Conservation (phyloP, 768 basidiomycete genomes). For the Termitomyces eurrhizus region DNA sequence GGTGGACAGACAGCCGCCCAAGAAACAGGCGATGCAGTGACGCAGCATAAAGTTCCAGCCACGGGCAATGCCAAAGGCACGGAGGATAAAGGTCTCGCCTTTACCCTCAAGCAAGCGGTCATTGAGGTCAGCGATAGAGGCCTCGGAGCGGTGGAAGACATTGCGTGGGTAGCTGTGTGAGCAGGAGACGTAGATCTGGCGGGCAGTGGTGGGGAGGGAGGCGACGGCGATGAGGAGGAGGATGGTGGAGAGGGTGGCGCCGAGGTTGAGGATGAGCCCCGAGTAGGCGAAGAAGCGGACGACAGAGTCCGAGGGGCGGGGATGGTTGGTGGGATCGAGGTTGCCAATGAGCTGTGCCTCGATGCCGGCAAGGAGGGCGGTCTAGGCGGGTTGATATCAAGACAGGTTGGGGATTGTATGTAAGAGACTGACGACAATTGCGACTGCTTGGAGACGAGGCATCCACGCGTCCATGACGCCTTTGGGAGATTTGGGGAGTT, state of each 20-base stretch:
- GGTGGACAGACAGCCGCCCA: slow-evolving; percentile 14
- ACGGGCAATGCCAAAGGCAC: slow-evolving; percentile 18
- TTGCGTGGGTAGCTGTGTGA: slow-evolving; percentile 16
- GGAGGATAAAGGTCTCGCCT: slow-evolving; percentile 19
- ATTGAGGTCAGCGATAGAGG: slow-evolving; percentile 14
- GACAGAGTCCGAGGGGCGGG: slow-evolving; percentile 8
- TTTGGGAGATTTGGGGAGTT: slow-evolving; percentile 10
- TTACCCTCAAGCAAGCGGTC: slow-evolving; percentile 13
- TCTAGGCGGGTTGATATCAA: slow-evolving; percentile 4
- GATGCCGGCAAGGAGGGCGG: slow-evolving; percentile 17
- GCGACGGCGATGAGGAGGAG: slow-evolving; percentile 20
- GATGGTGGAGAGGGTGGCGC: slow-evolving; percentile 20
- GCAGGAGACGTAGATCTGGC: slow-evolving; percentile 19
- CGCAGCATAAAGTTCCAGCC: slow-evolving; percentile 17
- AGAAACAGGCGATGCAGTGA: slow-evolving; percentile 17
- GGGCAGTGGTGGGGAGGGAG: slow-evolving; percentile 19
- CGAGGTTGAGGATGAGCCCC: slow-evolving; percentile 19
- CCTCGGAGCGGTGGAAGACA: slow-evolving; percentile 9
- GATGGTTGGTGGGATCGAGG: slow-evolving; percentile 5
- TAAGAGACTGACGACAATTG: slow-evolving; percentile 14
- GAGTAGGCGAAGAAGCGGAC: slow-evolving; percentile 19
- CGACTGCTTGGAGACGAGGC: slow-evolving; percentile 19
- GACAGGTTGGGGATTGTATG: neutral
- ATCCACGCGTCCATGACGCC: slow-evolving; percentile 19
- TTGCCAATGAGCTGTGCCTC: slow-evolving; percentile 16